Percentiles rank a stretch among this genome's conserved stretches.
These are phyloP conservation scores for Yamadazyma paraphyllophila DNA, from an alignment of 805 yeast species.

Conservation along the genomic window DNA sequence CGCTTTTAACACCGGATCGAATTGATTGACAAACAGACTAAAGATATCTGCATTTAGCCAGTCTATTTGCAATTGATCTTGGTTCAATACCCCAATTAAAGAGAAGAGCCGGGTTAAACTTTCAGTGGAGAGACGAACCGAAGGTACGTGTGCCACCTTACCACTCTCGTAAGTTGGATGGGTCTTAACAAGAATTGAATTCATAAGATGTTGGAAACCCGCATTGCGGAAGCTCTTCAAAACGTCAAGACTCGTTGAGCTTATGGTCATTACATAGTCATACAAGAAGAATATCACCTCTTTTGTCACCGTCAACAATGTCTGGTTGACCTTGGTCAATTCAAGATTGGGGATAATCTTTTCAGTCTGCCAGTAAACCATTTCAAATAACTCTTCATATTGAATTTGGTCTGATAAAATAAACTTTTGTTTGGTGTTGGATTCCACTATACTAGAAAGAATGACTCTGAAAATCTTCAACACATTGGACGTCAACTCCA, in stretches of 20 bases:
- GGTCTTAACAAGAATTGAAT: constrained; percentile 11
- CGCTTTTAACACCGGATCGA: constrained; percentile 17
- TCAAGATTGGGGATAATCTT: constrained; percentile 10
- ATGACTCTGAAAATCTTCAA: constrained; percentile 21
- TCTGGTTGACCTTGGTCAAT: constrained; percentile 12
- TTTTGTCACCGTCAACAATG: constrained; percentile 20
- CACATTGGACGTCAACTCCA: constrained; percentile 23
- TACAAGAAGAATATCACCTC: constrained; percentile 25
- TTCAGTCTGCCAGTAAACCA: constrained; percentile 14
- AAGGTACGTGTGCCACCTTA: constrained; percentile 14
- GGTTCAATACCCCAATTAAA: constrained; percentile 24
- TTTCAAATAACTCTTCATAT: constrained; percentile 6
- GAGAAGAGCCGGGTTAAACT: constrained; percentile 25
- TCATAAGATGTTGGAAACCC: constrained; percentile 6
- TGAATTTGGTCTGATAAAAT: background rate
- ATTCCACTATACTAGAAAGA: constrained; percentile 12
- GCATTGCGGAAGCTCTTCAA: background rate
- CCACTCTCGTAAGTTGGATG: constrained; percentile 8
- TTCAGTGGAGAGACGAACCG: constrained; percentile 25
- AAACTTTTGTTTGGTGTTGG: background rate
- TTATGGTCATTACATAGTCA: constrained; percentile 20
- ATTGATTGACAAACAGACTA: constrained; percentile 8
- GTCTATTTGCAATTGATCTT: constrained; percentile 2
- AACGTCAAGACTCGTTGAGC: background rate
- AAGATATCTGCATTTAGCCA: constrained; percentile 1